Base-by-base conservation (phyloP, 2,329 filamentous ascomycete species). In the Shiraia sp. region DNA sequence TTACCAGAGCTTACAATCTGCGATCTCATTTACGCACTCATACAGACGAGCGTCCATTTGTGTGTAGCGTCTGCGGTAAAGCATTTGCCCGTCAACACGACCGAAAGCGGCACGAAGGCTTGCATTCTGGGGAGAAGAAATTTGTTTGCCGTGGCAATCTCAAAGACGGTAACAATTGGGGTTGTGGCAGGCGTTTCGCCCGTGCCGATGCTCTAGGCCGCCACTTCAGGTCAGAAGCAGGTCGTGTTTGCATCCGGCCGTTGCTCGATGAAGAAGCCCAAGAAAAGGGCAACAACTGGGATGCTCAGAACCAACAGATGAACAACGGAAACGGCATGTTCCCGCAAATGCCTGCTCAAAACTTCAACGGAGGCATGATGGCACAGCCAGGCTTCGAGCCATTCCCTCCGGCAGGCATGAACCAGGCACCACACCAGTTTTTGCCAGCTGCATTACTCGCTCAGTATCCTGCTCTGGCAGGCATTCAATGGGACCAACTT, bases 61-160 rank as follows among this genome's bases (percentile, higher is more conserved):
- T 97, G 2, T 99, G 93, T 65, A 96, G 89, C 0, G 90, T 97
- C 7, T 99, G 93, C 57, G 89, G 90, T 37, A 99, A 99, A 70
- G 93, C 93, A 0, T 99, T 99, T 72, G 93, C 93, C 5, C 86
- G 93, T 17, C 93, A 99, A 65, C 93, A 99, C 65, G 93, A 99
- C 67, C 86, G 93, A 32, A 99, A 99, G 72, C 86, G 93, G 27
- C 93, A 99, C 70, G 93, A 99, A 72, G 91, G 92, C 27, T 75
- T 99, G 29, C 93, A 99, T 64, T 95, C 89, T 0, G 93, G 93
- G 29, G 93, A 99, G 74, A 99, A 97, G 81, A 97, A 96, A 65
- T 99, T 97, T 66, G 88, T 97, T 6, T 99, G 93, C 72, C 90
- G 90, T 55, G 93, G 93, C 38, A 88, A 91, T 44, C 82, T 99